Evolutionary conservation across 2,329 filamentous ascomycete species (phyloP), one percentile per base, ranked within the genome.

Genomic region (Chrysoporthe deuterocubensis): DNA sequence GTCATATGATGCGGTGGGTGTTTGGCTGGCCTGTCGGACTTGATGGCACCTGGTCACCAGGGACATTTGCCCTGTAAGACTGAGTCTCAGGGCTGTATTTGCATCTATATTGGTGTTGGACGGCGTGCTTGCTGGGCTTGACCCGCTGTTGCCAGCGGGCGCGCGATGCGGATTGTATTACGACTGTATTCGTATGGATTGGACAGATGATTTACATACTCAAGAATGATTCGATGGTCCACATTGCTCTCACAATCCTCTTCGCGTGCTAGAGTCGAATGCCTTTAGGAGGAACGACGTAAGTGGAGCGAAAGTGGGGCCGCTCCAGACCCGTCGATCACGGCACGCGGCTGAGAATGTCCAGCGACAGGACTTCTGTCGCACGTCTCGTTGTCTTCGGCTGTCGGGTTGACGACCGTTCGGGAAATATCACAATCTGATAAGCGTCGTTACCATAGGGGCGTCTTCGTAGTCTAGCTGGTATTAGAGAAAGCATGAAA

Each of bases 161-260:
- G n/a, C 21, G 37, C 26, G 1, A 32, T 54, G 21, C n/a, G 21
- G 50, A 56, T 21, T 32, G 40, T 56, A 60, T 46, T 26, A 54
- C 48, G 54, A 44, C n/a, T 69, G 67, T 69, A 62, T 61, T 21
- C 62, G 42, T 62, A 67, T 54, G 34, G 37, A 40, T 58, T 63
- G 67, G 64, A 60, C 48, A 63, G 18, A 40, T 21, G 59, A 37
- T 62, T 62, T 54, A 58, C 63, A 66, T 68, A 68, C 13, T 60
- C 13, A 9, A 2, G 18, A 58, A 42, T 58, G 34, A 44, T 62
- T 16, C 48, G 21, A 68, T 18, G 57, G 44, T 21, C 46, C 18
- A 43, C 26, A 57, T 34, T 21, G 14, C 32, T 16, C 14, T n/a
- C 40, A 59, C 13, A 18, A 1, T 8, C 32, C 34, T 37, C 16